Percentiles rank a stretch among this genome's conserved stretches.
Evolutionary conservation across 306 rosid genomes (phyloP).

Genomic region (Mimosa bimucronata): DNA sequence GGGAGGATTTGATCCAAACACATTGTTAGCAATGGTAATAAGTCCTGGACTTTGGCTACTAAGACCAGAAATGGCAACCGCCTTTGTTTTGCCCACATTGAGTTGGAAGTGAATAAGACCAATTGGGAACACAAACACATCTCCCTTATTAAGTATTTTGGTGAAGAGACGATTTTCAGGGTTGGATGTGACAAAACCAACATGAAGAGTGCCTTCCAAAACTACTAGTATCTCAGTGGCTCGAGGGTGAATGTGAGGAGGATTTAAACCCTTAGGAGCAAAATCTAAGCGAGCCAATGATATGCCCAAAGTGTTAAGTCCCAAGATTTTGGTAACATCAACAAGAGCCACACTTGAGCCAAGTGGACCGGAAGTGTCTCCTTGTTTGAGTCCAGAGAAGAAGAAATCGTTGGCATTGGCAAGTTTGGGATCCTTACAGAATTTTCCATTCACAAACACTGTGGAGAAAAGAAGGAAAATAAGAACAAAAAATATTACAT

Average conservation of each 20-base stretch:
- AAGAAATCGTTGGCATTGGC: slow-evolving; percentile 43
- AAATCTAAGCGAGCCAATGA: slow-evolving; percentile 29
- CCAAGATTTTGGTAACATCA: background rate
- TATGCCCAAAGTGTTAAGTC: slow-evolving; percentile 36
- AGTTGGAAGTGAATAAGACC: slow-evolving; percentile 35
- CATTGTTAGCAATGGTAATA: slow-evolving; percentile 28
- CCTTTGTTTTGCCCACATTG: slow-evolving; percentile 37
- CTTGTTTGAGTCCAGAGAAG: background rate
- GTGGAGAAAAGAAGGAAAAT: background rate
- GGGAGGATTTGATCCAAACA: slow-evolving; percentile 42
- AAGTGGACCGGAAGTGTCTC: slow-evolving; percentile 7
- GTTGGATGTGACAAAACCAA: slow-evolving; percentile 21
- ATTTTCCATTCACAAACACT: slow-evolving; percentile 53
- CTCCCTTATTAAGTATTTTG: slow-evolving; percentile 11
- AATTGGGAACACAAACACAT: slow-evolving; percentile 10
- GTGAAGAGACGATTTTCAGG: slow-evolving; percentile 7
- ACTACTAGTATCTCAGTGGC: slow-evolving; percentile 28
- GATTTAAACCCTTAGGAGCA: background rate
- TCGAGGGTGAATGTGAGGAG: background rate
- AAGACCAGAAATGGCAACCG: slow-evolving; percentile 28
- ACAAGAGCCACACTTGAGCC: slow-evolving; percentile 10
- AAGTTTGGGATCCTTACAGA: slow-evolving; percentile 44
- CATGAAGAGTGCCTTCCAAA: slow-evolving; percentile 33
- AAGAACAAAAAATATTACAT: too few relatives aligned
- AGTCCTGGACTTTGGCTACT: slow-evolving; percentile 33